Conservation (phyloP, 2,329 filamentous ascomycete genomes). For the Ophiocordyceps camponoti-saundersi region DNA sequence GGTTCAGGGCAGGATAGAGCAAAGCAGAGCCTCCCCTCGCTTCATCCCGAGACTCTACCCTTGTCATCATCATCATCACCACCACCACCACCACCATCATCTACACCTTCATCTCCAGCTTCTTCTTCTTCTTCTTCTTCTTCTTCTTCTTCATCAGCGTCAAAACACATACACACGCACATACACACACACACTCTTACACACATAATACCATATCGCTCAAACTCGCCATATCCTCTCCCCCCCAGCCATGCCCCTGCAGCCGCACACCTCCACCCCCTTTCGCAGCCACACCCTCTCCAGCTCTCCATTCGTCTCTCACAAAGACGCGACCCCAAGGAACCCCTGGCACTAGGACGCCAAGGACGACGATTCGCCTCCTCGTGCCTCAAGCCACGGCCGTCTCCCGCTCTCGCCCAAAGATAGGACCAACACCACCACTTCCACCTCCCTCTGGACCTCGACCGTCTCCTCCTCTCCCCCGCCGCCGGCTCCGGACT, state of each 20-base stretch:
- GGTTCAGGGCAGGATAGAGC: too few species aligned
- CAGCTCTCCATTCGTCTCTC: neutral
- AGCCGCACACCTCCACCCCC: neutral
- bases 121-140: too few species aligned
- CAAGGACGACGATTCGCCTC: neutral
- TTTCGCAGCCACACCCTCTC: neutral
- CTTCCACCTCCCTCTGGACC: neutral
- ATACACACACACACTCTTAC: too few species aligned
- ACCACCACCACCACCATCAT: neutral
- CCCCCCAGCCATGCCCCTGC: neutral
- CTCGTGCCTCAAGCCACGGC: neutral
- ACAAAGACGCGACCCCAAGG: neutral
- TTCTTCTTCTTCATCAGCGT: too few species aligned
- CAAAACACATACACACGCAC: too few species aligned
- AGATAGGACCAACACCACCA: neutral
- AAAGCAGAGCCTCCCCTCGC: too few species aligned
- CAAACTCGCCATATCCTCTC: too few species aligned
- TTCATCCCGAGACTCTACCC: neutral
- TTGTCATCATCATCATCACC: neutral
- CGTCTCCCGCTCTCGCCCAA: neutral
- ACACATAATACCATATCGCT: too few species aligned
- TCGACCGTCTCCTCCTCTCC: neutral
- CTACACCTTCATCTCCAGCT: neutral
- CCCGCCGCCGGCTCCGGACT: neutral
- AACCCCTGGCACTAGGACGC: neutral